Conservation (phyloP, 192 early-diverging fungal species). For the Glomus cerebriforme region DNA sequence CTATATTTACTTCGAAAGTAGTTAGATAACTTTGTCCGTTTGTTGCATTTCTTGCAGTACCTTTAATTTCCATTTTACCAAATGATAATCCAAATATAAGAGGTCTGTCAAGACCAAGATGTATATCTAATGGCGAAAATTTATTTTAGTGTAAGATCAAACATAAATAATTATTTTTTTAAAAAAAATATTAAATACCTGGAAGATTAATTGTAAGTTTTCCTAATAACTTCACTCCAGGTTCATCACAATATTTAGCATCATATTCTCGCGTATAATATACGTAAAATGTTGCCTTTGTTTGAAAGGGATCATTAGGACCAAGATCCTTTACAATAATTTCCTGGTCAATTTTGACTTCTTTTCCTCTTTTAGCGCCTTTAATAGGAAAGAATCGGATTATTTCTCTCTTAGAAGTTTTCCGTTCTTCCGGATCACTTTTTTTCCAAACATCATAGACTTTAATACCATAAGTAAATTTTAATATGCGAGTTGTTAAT, state of each 20-base stretch:
- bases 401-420: too few relatives aligned
- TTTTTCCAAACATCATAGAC: too few relatives aligned
- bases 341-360: background rate
- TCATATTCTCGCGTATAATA: background rate
- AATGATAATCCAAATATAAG: conserved; percentile 1
- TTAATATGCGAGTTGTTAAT: too few relatives aligned
- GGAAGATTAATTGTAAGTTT: background rate
- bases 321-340: background rate
- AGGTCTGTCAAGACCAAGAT: conserved; percentile 1
- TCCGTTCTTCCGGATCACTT: too few relatives aligned
- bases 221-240: background rate
- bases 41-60: background rate
- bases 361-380: background rate
- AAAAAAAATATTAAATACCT: too few relatives aligned
- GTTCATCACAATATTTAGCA: background rate
- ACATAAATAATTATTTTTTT: too few relatives aligned
- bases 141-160: too few relatives aligned
- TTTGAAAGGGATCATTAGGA: background rate
- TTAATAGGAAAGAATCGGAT: too few relatives aligned
- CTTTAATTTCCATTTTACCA: conserved; percentile 18
- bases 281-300: background rate
- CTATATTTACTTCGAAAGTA: background rate
- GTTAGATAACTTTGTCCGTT: background rate
- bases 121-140: too few relatives aligned
- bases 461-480: too few relatives aligned